Evolutionary conservation across 164 flowering plant species (phyloP), one percentile per base, ranked within the genome.

Genomic region (Echeveria elegans): DNA sequence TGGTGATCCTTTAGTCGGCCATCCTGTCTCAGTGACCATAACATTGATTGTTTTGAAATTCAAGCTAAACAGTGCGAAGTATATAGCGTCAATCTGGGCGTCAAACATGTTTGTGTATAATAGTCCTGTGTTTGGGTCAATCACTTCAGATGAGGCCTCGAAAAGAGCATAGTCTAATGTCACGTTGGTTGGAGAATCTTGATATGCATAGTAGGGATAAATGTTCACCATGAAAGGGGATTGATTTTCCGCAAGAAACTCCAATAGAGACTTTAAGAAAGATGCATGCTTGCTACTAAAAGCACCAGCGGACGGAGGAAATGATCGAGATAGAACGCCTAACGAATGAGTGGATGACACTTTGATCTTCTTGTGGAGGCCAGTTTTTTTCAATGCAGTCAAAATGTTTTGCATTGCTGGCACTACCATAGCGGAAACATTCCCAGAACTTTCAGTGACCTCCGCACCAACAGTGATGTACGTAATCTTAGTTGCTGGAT

Each of bases 301-400:
- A 32, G 99, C 93, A 47, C 97, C 99, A 6, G 97, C 99, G 19
- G 97, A 92, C 0, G 99, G 96, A 1, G 99, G 99, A 74, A 83
- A 92, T 0, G 99, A 95, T 14, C 94, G 83, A 29, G 96, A 87
- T 73, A 95, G 66, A 64, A 88, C 77, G 24, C 97, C 92, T 28
- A 95, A 86, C 1, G 99, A 88, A 76, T 84, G 89, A 23, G 99
- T 87, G 16, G 71, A 86, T 0, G 99, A 95, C 59, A 95, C 84
- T 72, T 86, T 92, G 16, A 95, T 95, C 77, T 74, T 87, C 69
- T 71, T 86, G 12, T 84, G 85, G 60, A 95, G 71, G 23, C 96
- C 96, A 61, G 76, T 86, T 71, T 90, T 90, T 72, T 70, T 83
- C 5, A 95, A 73, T 32, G 97, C 90, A 6, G 80, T 79, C 66